Evolutionary conservation across 1,284 basidiomycete species (phyloP), one percentile per base, ranked within the genome.

Genomic region (Cutaneotrichosporon cavernicola): DNA sequence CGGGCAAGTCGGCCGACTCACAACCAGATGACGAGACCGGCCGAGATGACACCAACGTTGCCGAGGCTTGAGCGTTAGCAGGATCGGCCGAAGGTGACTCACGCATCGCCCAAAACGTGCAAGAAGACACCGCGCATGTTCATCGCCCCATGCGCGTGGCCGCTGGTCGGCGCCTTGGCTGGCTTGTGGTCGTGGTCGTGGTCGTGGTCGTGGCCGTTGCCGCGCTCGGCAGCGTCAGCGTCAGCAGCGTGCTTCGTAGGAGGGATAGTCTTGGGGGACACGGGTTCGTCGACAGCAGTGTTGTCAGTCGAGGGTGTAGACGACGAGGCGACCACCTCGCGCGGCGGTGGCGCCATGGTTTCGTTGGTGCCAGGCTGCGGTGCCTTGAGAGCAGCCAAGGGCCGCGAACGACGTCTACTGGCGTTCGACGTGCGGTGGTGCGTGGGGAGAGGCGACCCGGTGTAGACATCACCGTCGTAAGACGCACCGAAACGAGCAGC

Each of bases 81-180:
- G n/a, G 38, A 18, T 31, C 43, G 59, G 38, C 7, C 14, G 10
- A 36, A 14, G 14, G 14, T 13, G 14, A 77, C 80, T 75, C 65
- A 81, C 68, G 97, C 97, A 81, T 99, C 97, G 40, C 97, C 96
- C 49, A 99, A 80, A 31, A 99, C 96, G 80, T 99, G 97, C 30
- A 99, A 82, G 63, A 99, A 85, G 4, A 99, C 86, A 34, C 94
- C 97, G 38, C 84, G 90, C 94, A 99, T 98, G 82, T 98, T 99
- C 96, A 99, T 98, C 6, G 89, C 91, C 4, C 80, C 83, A 75
- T 91, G 89, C 2, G 38, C 6, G 10, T 82, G 81, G 69, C 81
- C 79, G 13, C 73, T 72, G 46, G 62, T 64, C 31, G 70, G 70
- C 18, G 69, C 60, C 43, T 60, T 68, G 26, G 26, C 26, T 26